Evolutionary conservation across 371 early-diverging fungal genomes (phyloP).

Genomic region (Smittium culicis): DNA sequence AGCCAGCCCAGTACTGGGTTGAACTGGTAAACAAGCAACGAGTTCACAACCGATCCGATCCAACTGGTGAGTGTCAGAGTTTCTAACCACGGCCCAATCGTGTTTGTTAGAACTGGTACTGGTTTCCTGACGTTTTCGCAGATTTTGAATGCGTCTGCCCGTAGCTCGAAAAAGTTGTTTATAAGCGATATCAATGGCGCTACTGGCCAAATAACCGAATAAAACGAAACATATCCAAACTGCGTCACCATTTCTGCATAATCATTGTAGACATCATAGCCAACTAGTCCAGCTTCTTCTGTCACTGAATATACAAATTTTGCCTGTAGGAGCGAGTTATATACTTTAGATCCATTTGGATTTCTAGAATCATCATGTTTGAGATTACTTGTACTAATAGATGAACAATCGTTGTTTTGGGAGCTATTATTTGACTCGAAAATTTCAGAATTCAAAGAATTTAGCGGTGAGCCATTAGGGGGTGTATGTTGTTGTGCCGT

Average conservation of each 20-base stretch:
- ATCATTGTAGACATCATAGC: constrained; percentile 70
- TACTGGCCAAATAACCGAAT: constrained; percentile 70
- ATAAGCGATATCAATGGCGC: constrained; percentile 61
- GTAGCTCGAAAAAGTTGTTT: constrained; percentile 78
- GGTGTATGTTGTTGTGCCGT: not conserved
- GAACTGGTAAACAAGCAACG: constrained; percentile 57
- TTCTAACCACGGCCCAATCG: constrained; percentile 73
- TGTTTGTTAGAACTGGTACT: constrained; percentile 58
- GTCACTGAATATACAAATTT: constrained; percentile 23
- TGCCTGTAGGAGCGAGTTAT: constrained; percentile 13
- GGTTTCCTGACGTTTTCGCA: constrained; percentile 64
- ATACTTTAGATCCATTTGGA: too few species aligned
- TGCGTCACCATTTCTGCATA: constrained; percentile 85
- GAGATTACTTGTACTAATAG: not conserved
- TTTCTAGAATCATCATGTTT: not conserved
- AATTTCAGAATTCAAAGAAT: too few species aligned
- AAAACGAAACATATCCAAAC: constrained; percentile 80
- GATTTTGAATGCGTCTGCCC: constrained; percentile 77
- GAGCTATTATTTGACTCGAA: too few species aligned
- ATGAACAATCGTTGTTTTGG: too few species aligned
- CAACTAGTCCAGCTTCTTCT: constrained; percentile 42
- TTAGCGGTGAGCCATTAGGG: not conserved
- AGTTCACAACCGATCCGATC: constrained; percentile 61
- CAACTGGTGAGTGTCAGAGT: constrained; percentile 49
- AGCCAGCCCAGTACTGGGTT: constrained; percentile 11